Evolutionary conservation across 2,329 filamentous ascomycete genomes (phyloP).

Genomic region (Colletotrichum sp.): DNA sequence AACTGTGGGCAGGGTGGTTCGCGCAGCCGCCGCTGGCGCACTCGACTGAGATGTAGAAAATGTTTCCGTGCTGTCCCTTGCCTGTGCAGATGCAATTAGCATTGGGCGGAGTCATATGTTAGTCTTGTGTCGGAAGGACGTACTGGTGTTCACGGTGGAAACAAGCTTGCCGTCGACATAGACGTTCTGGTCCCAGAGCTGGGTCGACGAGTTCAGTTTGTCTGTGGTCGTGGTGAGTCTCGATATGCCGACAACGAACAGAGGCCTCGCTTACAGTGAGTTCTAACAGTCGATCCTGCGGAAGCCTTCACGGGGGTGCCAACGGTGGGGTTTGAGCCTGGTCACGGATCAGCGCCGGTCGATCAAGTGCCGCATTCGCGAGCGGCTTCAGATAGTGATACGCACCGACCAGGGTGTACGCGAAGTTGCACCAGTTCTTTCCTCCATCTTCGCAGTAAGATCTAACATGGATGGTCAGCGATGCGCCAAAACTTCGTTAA

Average conservation of each 20-base stretch:
- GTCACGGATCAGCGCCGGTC: neutral
- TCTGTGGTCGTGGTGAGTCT: neutral
- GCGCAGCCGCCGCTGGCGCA: constrained; percentile 1
- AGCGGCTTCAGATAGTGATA: neutral
- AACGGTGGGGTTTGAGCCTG: neutral
- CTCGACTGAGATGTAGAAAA: constrained; percentile 5
- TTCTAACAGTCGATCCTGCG: neutral
- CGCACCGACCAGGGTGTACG: neutral
- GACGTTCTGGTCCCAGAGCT: neutral
- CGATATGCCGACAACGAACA: neutral
- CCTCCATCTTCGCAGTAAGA: neutral
- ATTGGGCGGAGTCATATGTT: neutral
- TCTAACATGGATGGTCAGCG: neutral
- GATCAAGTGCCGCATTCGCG: neutral
- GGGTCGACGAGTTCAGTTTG: neutral
- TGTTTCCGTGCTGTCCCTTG: neutral
- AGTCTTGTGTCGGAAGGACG: neutral
- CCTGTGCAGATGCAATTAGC: neutral
- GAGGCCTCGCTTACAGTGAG: neutral
- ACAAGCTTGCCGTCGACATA: neutral
- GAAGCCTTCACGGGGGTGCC: neutral
- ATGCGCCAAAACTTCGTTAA: fast-evolving
- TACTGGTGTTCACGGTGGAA: neutral
- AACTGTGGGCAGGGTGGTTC: neutral
- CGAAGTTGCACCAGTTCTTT: constrained; percentile 8